phyloP scores from a whole-genome alignment of 176 grass and related monocot species.

The Triticum monococcum region DNA sequence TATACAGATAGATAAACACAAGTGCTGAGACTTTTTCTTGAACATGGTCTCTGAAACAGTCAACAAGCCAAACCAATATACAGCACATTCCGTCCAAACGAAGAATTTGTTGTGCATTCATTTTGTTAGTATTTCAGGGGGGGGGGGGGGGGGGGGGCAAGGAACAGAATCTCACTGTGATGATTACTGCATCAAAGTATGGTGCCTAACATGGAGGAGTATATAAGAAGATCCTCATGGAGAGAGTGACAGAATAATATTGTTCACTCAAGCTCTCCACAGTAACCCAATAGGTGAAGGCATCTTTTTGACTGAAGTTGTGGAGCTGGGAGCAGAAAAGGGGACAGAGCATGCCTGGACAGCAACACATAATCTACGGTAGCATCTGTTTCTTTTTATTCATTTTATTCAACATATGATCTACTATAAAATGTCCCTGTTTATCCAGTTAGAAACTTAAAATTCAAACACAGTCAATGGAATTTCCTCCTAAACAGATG shows the following conservation, averaged over 20 bases:
- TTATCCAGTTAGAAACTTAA: background rate
- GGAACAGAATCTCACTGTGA: background rate
- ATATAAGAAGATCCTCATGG: background rate
- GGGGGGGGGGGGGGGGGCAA: background rate
- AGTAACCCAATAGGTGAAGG: background rate
- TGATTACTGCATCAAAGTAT: background rate
- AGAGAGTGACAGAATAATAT: background rate
- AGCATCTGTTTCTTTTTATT: constrained; percentile 6
- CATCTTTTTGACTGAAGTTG: background rate
- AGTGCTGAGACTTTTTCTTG: background rate
- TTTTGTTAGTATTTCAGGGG: constrained; percentile 16
- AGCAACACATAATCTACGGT: background rate
- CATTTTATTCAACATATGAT: background rate
- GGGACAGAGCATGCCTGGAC: background rate
- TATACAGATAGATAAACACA: constrained; percentile 2
- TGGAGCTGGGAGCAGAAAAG: background rate
- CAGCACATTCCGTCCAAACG: background rate
- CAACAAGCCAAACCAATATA: background rate
- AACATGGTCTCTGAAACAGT: background rate
- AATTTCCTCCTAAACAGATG: background rate
- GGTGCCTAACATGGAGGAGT: background rate
- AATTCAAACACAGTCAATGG: constrained; percentile 8
- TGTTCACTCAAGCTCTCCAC: background rate
- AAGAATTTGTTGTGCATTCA: background rate
- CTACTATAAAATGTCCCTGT: background rate